These are phyloP conservation scores for Triticum aestivum DNA, from an alignment of 176 grass and related monocot species.

Conservation along the genomic window DNA sequence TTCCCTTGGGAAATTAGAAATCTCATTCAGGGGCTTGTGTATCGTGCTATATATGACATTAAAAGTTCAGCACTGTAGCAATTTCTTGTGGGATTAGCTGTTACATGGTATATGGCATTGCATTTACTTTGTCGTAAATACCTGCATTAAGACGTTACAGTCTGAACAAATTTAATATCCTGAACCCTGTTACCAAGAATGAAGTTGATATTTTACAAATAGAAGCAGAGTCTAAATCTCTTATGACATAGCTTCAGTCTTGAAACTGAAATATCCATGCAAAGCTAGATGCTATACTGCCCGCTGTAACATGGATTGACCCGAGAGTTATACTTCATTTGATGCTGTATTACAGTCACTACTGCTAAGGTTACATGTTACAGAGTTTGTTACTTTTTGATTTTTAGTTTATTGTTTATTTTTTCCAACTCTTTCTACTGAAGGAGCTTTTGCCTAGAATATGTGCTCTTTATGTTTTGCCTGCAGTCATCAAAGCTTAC, in stretches of 20 bases:
- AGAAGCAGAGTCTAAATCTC: not conserved
- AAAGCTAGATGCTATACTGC: not conserved
- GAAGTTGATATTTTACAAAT: not conserved
- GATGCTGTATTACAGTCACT: not conserved
- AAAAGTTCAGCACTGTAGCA: not conserved
- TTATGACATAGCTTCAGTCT: not conserved
- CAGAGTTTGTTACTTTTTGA: slow-evolving; percentile 12
- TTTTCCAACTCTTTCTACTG: not conserved
- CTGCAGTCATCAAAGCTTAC: not conserved
- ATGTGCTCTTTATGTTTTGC: slow-evolving; percentile 1
- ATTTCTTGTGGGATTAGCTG: not conserved
- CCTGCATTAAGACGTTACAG: not conserved
- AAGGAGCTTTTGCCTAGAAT: not conserved
- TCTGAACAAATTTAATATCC: slow-evolving; percentile 13
- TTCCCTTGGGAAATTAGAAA: not conserved
- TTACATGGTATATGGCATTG: not conserved
- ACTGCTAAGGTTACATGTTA: not conserved
- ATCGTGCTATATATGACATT: not conserved
- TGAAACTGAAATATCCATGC: not conserved
- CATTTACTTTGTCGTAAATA: slow-evolving; percentile 3
- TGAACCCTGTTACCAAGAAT: not conserved
- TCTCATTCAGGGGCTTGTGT: not conserved
- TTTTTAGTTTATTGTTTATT: not conserved
- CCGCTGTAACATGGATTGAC: not conserved
- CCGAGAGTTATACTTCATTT: slow-evolving; percentile 2